phyloP scores from a whole-genome alignment of 2,329 filamentous ascomycete genomes.

The Aspergillaceae sp. region DNA sequence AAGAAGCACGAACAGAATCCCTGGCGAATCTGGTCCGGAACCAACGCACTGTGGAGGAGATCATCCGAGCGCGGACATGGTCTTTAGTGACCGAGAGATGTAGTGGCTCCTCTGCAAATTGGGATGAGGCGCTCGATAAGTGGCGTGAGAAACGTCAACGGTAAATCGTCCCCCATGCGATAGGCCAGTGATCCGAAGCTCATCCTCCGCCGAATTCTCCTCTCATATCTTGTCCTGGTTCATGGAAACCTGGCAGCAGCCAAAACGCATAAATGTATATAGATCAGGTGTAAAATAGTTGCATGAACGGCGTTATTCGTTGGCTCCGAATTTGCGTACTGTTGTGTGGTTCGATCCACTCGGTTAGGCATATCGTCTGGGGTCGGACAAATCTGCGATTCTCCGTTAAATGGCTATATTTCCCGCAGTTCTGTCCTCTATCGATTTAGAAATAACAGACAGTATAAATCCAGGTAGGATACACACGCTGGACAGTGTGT shows the following conservation, averaged over 20 bases:
- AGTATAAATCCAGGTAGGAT: no score
- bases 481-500: no score
- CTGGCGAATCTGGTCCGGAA: slow-evolving; percentile 61
- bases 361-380: no score
- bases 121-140: slow-evolving; percentile 56
- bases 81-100: slow-evolving; percentile 67
- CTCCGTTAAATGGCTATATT: no score
- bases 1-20: slow-evolving; percentile 69
- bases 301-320: slow-evolving; percentile 1
- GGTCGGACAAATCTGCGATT: no score
- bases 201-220: neutral
- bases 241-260: neutral
- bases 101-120: slow-evolving; percentile 48
- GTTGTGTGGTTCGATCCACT: no score
- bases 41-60: slow-evolving; percentile 69
- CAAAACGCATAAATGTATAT: slow-evolving; percentile 1
- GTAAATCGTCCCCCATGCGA: slow-evolving; percentile 3
- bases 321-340: neutral
- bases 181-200: no score
- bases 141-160: slow-evolving; percentile 46
- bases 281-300: slow-evolving; percentile 1
- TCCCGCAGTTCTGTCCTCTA: no score
- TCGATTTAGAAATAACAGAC: no score
- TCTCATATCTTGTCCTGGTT: neutral
- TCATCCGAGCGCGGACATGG: slow-evolving; percentile 74